Evolutionary conservation across 768 basidiomycete genomes (phyloP).

Genomic region (Nidularia pulvinata): DNA sequence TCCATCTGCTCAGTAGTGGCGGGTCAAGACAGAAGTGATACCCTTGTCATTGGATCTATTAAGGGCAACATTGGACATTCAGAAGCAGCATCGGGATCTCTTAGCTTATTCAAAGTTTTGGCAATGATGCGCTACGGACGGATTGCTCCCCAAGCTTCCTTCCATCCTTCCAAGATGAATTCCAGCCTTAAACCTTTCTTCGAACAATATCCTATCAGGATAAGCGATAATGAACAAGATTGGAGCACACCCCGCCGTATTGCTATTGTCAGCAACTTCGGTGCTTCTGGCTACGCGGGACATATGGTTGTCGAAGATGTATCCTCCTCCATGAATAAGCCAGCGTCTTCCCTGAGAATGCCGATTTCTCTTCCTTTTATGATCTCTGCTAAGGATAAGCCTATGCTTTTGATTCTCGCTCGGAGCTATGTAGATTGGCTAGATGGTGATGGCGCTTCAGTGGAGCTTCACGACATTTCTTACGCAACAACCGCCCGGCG

Average conservation of each 20-base stretch:
- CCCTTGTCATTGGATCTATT: conserved; percentile 1
- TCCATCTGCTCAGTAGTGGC: conserved; percentile 3
- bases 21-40: background rate
- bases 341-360: background rate
- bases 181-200: conserved; percentile 1
- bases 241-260: conserved; percentile 2
- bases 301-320: conserved; percentile 2
- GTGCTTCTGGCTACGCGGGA: conserved; percentile 4
- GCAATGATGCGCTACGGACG: conserved; percentile 2
- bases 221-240: conserved; percentile 2
- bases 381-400: conserved; percentile 1
- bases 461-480: background rate
- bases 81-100: conserved; percentile 3
- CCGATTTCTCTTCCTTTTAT: conserved; percentile 1
- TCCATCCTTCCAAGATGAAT: conserved; percentile 1
- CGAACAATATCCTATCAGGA: conserved; percentile 1
- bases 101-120: conserved; percentile 3
- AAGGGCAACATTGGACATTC: conserved; percentile 4
- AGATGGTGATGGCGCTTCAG: background rate
- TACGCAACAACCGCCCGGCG: conserved; percentile 2
- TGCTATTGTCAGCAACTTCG: conserved; percentile 3
- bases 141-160: conserved; percentile 2
- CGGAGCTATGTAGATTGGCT: conserved; percentile 1
- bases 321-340: background rate
- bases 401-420: background rate